These are phyloP conservation scores for Hericium alpestre DNA, from an alignment of 768 basidiomycete genomes.

Conservation along the genomic window DNA sequence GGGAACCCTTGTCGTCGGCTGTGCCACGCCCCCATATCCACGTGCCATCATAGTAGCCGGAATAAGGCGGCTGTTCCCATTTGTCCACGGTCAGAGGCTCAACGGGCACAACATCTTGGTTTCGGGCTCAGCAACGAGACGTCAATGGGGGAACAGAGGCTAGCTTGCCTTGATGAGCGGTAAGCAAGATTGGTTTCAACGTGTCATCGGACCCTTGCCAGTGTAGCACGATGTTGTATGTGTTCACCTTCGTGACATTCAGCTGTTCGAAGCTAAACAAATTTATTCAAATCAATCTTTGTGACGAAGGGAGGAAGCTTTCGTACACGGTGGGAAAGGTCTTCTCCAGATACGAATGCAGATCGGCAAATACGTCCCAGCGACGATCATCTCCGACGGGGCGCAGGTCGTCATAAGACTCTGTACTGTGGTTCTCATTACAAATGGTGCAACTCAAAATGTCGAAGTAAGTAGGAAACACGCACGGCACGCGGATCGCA, in stretches of 20 bases:
- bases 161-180: conserved; percentile 54
- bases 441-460: background rate
- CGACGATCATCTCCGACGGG: conserved; percentile 20
- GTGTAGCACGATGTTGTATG: conserved; percentile 59
- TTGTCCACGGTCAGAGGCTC: conserved; percentile 31
- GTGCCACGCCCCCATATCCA: conserved; percentile 71
- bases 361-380: conserved; percentile 24
- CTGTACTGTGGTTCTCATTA: conserved; percentile 11
- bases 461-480: background rate
- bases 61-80: conserved; percentile 44
- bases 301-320: background rate
- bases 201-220: conserved; percentile 55
- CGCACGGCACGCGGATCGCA: background rate
- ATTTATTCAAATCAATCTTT: background rate
- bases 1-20: conserved; percentile 56
- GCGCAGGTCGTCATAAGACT: conserved; percentile 19
- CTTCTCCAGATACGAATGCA: conserved; percentile 26
- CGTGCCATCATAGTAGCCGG: conserved; percentile 39
- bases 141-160: background rate
- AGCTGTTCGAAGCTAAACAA: conserved; percentile 31
- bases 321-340: conserved; percentile 30
- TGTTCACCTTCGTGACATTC: conserved; percentile 60
- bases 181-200: conserved; percentile 58
- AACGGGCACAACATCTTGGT: conserved; percentile 46
- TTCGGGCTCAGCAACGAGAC: background rate